Evolutionary conservation across 495 filamentous ascomycete species (phyloP), one percentile per base, ranked within the genome.

Genomic region (Penicillium tannophilum): DNA sequence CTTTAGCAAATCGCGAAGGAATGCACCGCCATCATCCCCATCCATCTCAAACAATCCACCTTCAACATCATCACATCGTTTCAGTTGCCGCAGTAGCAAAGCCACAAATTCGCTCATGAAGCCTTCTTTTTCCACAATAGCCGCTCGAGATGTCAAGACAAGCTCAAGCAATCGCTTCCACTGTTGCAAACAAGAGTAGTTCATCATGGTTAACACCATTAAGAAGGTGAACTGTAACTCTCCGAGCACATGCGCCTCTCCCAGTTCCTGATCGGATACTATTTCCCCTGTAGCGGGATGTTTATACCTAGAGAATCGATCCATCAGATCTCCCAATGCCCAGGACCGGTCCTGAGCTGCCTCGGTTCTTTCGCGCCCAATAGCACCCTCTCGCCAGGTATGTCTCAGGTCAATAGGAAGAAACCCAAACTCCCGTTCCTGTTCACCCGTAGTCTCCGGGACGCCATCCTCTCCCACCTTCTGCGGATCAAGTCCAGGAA

Each of bases 171-270:
- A 65, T 58, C 90, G 79, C 72, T 89, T 90, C 93, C 93, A 98
- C 61, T 97, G 92, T 63, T 93, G 88, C 24, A 93, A 79, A 67
- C 90, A 96, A 1, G 91, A 92, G 61, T 86, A 83, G 67, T 95
- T 97, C 70, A 88, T 88, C 44, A 97, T 78, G 24, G 88, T 89
- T 58, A 92, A 76, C 11, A 91, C 87, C 68, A 88, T 90, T 5
- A 97, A 64, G 72, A 94, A 97, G 36, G 85, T 82, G 64, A 95
- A 88, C 64, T 97, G 91, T 43, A 97, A 64, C 66, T 98, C 93
- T 42, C 92, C 93, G n/a, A 95, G 71, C 4, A 97, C 63, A 45
- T 90, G 63, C 7, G 61, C 58, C 57, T 77, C 70, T 2, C 72
- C 76, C 12, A 50, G 45, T 33, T 55, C 49, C 36, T 68, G 63